Evolutionary conservation across 495 filamentous ascomycete genomes (phyloP).

Genomic region (Penicillium tannophilum): DNA sequence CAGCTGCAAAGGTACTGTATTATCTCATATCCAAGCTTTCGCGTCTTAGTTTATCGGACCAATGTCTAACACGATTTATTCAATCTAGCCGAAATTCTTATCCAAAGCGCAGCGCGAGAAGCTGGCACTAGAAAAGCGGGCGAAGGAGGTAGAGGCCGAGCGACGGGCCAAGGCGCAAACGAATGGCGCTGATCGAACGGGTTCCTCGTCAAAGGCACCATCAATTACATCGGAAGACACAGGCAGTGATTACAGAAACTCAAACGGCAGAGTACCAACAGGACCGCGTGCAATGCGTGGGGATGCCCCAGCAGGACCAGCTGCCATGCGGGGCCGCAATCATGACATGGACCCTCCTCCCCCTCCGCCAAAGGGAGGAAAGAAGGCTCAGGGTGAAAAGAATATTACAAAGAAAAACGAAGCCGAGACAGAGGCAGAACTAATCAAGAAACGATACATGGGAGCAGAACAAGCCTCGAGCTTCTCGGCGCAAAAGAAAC

Average conservation of each 20-base stretch:
- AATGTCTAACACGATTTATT: constrained; percentile 8
- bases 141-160: constrained; percentile 79
- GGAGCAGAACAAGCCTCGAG: constrained; percentile 84
- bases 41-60: constrained; percentile 15
- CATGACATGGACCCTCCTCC: constrained; percentile 58
- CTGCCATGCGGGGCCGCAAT: constrained; percentile 55
- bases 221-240: constrained; percentile 2
- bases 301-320: constrained; percentile 56
- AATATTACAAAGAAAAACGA: constrained; percentile 65
- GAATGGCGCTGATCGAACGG: constrained; percentile 38
- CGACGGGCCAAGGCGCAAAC: constrained; percentile 39
- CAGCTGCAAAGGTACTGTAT: constrained; percentile 66
- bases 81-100: constrained; percentile 79
- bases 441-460: constrained; percentile 88
- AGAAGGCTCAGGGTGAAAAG: constrained; percentile 52
- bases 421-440: constrained; percentile 63
- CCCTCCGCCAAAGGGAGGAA: constrained; percentile 38
- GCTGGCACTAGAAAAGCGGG: constrained; percentile 79
- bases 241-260: constrained; percentile 14
- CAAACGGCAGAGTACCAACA: constrained; percentile 59
- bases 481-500: constrained; percentile 96
- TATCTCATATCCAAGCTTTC: not conserved
- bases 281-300: constrained; percentile 76
- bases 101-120: constrained; percentile 88
- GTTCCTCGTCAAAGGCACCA: constrained; percentile 6